These are phyloP conservation scores for Mrakia blollopis DNA, from an alignment of 768 basidiomycete species.

Conservation along the genomic window DNA sequence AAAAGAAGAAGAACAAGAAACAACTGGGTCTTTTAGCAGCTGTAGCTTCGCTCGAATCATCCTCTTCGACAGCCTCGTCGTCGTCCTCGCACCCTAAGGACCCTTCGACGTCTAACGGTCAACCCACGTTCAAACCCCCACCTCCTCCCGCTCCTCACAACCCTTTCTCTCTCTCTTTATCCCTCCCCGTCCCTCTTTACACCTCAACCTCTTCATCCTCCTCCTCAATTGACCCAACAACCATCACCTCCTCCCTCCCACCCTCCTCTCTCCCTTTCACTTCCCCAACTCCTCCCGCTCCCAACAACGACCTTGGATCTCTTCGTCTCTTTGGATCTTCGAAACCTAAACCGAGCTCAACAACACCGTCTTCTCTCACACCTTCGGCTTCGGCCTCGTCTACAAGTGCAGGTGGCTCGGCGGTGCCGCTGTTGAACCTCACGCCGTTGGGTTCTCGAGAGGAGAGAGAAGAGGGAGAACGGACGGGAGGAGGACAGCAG, in stretches of 20 bases:
- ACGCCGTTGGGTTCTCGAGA: neutral
- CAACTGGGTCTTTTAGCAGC: neutral
- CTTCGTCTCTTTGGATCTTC: neutral
- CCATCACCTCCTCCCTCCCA: neutral
- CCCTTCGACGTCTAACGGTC: neutral
- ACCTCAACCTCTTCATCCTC: neutral
- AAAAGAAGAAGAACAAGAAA: slow-evolving; percentile 15
- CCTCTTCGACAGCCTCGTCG: neutral
- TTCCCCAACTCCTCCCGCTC: neutral
- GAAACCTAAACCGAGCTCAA: neutral
- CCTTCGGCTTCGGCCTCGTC: neutral
- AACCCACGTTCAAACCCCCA: neutral
- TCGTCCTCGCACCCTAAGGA: neutral
- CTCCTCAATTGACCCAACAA: neutral
- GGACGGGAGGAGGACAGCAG: neutral
- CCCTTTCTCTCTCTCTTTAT: neutral
- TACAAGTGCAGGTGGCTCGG: neutral
- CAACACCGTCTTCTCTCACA: neutral
- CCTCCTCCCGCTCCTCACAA: slow-evolving; percentile 12
- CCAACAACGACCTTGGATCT: neutral
- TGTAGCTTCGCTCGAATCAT: neutral
- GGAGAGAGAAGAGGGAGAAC: neutral
- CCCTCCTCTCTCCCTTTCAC: neutral
- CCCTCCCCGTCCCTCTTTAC: neutral
- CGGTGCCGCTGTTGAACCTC: slow-evolving; percentile 13